Conservation (phyloP, 2,329 filamentous ascomycete species). For the Arthrobotrys conoides region DNA sequence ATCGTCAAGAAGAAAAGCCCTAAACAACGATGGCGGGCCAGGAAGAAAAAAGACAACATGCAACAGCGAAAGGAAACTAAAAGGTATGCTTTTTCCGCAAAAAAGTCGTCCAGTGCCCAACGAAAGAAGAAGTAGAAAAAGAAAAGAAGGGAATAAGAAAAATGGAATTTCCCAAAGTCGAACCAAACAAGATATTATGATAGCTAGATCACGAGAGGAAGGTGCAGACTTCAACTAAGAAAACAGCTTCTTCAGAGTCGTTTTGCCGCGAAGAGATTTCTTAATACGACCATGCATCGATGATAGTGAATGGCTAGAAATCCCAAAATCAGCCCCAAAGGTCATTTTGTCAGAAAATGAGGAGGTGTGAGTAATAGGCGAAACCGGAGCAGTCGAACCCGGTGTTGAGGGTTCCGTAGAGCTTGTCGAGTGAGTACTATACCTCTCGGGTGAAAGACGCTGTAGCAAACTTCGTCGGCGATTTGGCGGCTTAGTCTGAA, state of each 20-base stretch:
- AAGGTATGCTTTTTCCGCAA: conserved; percentile 32
- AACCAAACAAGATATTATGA: conserved; percentile 30
- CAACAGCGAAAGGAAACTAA: conserved; percentile 46
- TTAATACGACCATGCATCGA: conserved; percentile 59
- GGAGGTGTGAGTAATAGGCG: conserved; percentile 47
- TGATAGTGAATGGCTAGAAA: conserved; percentile 42
- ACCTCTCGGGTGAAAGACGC: conserved; percentile 45
- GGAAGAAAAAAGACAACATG: conserved; percentile 10
- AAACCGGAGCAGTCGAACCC: conserved; percentile 43
- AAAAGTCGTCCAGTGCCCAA: conserved; percentile 42
- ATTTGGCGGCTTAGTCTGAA: conserved; percentile 35
- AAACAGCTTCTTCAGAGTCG: conserved; percentile 50
- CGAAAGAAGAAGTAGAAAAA: conserved; percentile 26
- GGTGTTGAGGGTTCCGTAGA: conserved; percentile 52
- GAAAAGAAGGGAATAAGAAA: conserved; percentile 20
- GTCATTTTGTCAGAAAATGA: conserved; percentile 49
- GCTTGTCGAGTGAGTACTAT: conserved; percentile 25
- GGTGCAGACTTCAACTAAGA: conserved; percentile 20
- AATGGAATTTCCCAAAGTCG: not conserved
- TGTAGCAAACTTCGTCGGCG: conserved; percentile 43
- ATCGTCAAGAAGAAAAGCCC: conserved; percentile 19
- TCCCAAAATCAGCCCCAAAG: conserved; percentile 45
- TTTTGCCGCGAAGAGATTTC: conserved; percentile 47
- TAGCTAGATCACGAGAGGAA: conserved; percentile 28
- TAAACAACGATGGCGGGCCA: conserved; percentile 3